Base-by-base conservation (phyloP, 352 stramenopile species). In the Saprolegnia parasitica region DNA sequence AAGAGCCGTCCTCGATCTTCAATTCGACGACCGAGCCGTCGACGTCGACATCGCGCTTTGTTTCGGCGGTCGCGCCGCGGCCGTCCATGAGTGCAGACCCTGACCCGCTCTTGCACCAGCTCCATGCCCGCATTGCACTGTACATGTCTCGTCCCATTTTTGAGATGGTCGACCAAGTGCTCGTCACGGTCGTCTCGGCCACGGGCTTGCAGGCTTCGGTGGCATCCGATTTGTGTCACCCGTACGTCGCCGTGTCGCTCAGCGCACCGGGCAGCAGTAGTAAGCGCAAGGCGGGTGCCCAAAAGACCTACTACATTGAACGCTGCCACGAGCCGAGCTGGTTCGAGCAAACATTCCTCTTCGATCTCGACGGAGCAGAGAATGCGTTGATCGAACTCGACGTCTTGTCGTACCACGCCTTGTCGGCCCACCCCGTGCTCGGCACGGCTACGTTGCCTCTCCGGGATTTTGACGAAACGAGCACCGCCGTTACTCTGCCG, bases 261-360 rank as follows among this genome's bases (percentile, higher is more conserved):
- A 15, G 26, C 21, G 35, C 35, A 42, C 15, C 13, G 18, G 56
- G 23, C 20, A 21, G 24, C 46, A 20, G 42, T 42, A 24, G 11
- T 16, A 52, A 67, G 35, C n/a, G 26, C n/a, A 23, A 61, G n/a
- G 11, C 35, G 24, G n/a, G 11, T 1, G 32, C 54, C 11, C 63
- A 70, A 35, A 60, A 61, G 13, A 61, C 63, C 24, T 70, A 70
- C 40, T 70, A 70, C 50, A 60, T 70, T 39, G 63, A 70, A 29
- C 63, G 63, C 11, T 62, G 29, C 18, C 21, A 21, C 11, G 54
- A 70, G 21, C 63, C 63, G n/a, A 39, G 35, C 18, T 70, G 63
- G 63, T 46, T 40, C 35, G 63, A 70, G 11, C 63, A 70, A 63
- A 29, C 21, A 18, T 70, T 70, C 40, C 21, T 70, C 16, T 70